phyloP scores from a whole-genome alignment of 306 rosid species.

The Alnus rubra region DNA sequence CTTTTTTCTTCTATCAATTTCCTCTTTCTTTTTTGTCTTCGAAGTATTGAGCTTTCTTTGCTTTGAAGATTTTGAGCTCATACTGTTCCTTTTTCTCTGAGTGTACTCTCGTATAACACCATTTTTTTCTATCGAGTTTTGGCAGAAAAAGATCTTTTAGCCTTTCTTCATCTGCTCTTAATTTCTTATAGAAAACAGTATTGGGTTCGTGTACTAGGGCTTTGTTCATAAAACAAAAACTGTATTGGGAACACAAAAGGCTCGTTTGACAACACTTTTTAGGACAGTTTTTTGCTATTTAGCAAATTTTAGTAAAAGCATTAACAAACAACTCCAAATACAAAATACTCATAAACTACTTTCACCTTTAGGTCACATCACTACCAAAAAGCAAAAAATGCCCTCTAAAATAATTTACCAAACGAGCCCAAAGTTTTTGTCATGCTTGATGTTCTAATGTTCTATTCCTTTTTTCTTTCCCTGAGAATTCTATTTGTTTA shows the following conservation, averaged over 20 bases:
- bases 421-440: neutral
- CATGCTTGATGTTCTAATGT: conserved; percentile 16
- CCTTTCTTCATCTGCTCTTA: neutral
- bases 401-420: too few species aligned
- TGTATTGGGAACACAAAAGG: neutral
- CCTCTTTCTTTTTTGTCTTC: neutral
- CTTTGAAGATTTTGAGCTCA: conserved; percentile 7
- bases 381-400: too few species aligned
- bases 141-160: neutral
- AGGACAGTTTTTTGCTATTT: too few species aligned
- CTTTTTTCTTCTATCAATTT: neutral
- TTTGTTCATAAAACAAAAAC: too few species aligned
- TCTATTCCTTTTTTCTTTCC: neutral
- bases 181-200: neutral
- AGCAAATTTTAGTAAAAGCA: too few species aligned
- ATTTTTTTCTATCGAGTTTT: neutral
- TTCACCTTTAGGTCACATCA: too few species aligned
- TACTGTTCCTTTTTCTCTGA: neutral
- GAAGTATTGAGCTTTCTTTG: neutral
- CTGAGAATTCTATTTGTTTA: conserved; percentile 5
- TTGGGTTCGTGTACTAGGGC: neutral
- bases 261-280: too few species aligned
- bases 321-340: too few species aligned
- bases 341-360: too few species aligned
- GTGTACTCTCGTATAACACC: too few species aligned